Evolutionary conservation across 1,139 yeast species (phyloP), one percentile per base, ranked within the genome.

Genomic region (Saccharomyces hybrid): DNA sequence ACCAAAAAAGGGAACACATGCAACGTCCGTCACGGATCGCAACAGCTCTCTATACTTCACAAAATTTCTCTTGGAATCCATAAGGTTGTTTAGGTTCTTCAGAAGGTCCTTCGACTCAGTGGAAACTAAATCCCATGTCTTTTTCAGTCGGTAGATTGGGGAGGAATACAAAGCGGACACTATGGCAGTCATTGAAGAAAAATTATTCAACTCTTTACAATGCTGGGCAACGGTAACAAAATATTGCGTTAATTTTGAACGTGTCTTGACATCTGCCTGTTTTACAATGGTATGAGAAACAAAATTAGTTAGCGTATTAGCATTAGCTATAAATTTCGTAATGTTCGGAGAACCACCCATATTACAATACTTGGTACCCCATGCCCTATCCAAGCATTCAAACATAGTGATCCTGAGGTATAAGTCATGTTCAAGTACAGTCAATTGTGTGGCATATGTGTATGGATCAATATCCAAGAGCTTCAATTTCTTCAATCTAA

Each of bases 1-100:
- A 16, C 98, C 98, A 64, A 91, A 83, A 67, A 90, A 91, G 29
- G 98, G 98, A 49, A 91, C 83, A 66, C 95, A 88, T 2, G 97
- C 90, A 54, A 81, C 85, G 16, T 89, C 88, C n/a, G 74, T 72
- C 50, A 88, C 81, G 55, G 84, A 80, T 61, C 83, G 81, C 62
- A 91, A 75, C 60, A 87, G 80, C 62, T 88, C 95, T 64, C 98
- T 80, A 70, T 91, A 91, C 63, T 87, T 95, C 61, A 81, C 83
- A 70, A 90, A 91, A 68, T 91, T 91, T 62, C 95, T 81, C 13
- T 88, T 82, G 19, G 95, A 85, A 64, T 88, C 89, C 95, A 91
- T 89, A 60, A 91, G 74, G 60, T 81, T 81, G 69, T 88, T 89
- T 84, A 91, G 80, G 60, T 80, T 81, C 50, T 82, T 83, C 64